Evolutionary conservation across 1,284 basidiomycete species (phyloP).

Genomic region (Ganoderma resinaceum): DNA sequence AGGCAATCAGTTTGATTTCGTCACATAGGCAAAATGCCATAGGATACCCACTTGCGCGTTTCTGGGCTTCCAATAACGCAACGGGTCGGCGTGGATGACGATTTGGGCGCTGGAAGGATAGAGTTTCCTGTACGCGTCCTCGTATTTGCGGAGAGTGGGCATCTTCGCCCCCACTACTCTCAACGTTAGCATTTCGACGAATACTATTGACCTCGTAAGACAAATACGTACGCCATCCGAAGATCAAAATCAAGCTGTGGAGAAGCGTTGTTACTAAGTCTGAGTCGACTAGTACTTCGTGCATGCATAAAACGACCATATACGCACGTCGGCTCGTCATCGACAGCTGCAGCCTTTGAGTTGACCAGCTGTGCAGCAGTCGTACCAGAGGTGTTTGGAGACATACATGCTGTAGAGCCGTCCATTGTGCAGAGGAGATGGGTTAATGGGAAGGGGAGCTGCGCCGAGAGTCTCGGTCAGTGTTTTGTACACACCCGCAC

Average conservation of each 20-base stretch:
- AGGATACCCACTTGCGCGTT: slow-evolving; percentile 3
- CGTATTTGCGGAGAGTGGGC: slow-evolving; percentile 18
- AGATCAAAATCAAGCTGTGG: slow-evolving; percentile 20
- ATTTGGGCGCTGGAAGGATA: slow-evolving; percentile 22
- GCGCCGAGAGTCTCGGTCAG: not conserved
- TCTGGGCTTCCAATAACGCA: slow-evolving; percentile 19
- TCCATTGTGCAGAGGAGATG: not conserved
- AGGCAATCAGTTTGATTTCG: not conserved
- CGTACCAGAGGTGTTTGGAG: not conserved
- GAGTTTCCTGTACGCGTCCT: slow-evolving; percentile 13
- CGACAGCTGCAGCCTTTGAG: not conserved
- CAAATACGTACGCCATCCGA: slow-evolving; percentile 19
- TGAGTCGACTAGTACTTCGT: too few relatives aligned
- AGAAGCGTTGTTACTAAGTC: too few relatives aligned
- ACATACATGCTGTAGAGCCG: not conserved
- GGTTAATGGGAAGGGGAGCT: not conserved
- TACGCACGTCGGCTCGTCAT: slow-evolving; percentile 16
- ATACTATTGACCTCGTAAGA: not conserved
- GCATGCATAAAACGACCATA: not conserved
- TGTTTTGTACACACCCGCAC: not conserved
- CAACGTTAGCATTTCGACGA: not conserved
- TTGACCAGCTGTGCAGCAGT: not conserved
- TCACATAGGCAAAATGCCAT: not conserved
- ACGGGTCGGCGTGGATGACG: slow-evolving; percentile 15
- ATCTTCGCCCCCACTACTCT: slow-evolving; percentile 21